phyloP scores from a whole-genome alignment of 73 alveolate species.

The Blepharisma japonicum region DNA sequence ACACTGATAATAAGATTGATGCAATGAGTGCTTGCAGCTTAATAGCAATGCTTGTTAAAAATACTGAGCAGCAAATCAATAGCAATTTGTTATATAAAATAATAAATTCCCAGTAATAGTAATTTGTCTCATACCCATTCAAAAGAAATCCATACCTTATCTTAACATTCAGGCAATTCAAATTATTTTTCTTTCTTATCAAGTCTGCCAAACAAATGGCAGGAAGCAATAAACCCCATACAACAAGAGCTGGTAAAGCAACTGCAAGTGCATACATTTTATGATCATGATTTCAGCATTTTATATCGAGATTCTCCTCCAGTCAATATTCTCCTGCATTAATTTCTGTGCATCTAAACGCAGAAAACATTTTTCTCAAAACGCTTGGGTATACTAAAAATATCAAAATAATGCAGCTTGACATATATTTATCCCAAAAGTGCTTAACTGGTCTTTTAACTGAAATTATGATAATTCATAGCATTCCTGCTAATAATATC shows the following conservation, averaged over 20 bases:
- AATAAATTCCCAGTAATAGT: not conserved
- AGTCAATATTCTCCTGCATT: constrained; percentile 38
- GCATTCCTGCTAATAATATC: not conserved
- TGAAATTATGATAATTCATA: not conserved
- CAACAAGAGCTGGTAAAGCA: not conserved
- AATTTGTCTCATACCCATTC: not conserved
- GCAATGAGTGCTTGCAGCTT: not conserved
- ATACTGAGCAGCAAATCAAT: not conserved
- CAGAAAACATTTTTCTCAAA: constrained; percentile 26
- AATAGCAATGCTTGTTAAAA: not conserved
- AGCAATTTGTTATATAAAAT: not conserved
- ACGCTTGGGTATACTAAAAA: constrained; percentile 46
- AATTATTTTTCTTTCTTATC: not conserved
- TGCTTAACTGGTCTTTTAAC: not conserved
- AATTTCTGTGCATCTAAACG: constrained; percentile 38
- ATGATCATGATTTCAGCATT: not conserved
- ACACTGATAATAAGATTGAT: not conserved
- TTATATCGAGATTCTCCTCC: not conserved
- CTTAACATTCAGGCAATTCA: not conserved
- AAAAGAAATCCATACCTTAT: not conserved
- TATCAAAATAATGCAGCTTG: constrained; percentile 38
- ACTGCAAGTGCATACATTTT: not conserved
- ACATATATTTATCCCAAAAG: too few relatives aligned
- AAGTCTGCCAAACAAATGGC: not conserved
- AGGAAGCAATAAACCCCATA: not conserved